These are phyloP conservation scores for Rhodocollybia butyracea DNA, from an alignment of 768 basidiomycete genomes.

Conservation along the genomic window DNA sequence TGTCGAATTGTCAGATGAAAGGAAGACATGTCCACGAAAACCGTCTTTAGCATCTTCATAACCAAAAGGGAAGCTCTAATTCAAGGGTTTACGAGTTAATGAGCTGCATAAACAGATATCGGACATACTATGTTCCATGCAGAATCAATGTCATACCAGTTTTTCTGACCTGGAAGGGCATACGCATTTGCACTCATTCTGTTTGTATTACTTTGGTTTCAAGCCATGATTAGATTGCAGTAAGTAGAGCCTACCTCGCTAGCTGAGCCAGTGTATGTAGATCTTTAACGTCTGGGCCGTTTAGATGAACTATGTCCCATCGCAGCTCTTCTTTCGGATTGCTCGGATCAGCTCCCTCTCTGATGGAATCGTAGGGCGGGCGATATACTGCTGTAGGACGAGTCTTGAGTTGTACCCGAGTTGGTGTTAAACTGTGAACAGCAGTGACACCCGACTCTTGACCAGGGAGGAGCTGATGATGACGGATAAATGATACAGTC, in stretches of 20 bases:
- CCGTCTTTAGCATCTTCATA: constrained; percentile 70
- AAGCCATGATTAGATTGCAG: background rate
- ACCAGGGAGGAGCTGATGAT: background rate
- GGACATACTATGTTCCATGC: constrained; percentile 62
- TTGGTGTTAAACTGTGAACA: background rate
- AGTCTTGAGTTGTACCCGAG: constrained; percentile 32
- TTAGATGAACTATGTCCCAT: constrained; percentile 68
- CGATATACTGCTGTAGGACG: constrained; percentile 57
- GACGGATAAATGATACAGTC: background rate
- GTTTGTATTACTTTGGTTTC: background rate
- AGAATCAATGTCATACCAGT: constrained; percentile 80
- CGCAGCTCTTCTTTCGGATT: constrained; percentile 36
- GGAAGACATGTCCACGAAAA: constrained; percentile 88
- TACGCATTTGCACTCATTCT: constrained; percentile 88
- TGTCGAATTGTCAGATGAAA: constrained; percentile 74
- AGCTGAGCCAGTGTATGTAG: constrained; percentile 77
- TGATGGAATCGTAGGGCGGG: constrained; percentile 52
- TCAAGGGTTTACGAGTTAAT: background rate
- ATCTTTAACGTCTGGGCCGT: constrained; percentile 78
- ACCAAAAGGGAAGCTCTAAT: constrained; percentile 76
- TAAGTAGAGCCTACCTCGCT: constrained; percentile 33
- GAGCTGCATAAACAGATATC: constrained; percentile 11
- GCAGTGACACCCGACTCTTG: background rate
- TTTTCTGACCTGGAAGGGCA: constrained; percentile 59
- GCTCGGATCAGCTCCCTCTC: constrained; percentile 41